Conservation (phyloP, 202 grass and related monocot species). For the Thinopyrum obtusiflorum region DNA sequence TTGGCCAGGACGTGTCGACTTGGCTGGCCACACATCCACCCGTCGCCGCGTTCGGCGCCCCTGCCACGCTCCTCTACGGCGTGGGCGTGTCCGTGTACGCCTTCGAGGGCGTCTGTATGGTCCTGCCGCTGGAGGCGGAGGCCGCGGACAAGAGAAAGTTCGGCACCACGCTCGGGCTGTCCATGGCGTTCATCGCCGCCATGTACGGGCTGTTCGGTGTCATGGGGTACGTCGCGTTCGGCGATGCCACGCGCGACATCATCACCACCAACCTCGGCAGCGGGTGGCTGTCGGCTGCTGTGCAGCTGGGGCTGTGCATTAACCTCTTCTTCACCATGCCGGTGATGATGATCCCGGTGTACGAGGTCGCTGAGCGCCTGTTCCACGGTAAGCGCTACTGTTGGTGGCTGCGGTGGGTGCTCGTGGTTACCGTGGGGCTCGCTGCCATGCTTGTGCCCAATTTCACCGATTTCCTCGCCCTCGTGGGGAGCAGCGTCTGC, state of each 20-base stretch:
- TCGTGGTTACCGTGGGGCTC: conserved; percentile 55
- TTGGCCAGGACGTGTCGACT: conserved; percentile 63
- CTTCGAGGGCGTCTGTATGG: conserved; percentile 92
- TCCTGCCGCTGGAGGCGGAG: conserved; percentile 80
- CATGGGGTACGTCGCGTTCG: conserved; percentile 79
- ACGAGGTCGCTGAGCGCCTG: conserved; percentile 84
- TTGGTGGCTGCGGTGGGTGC: conserved; percentile 72
- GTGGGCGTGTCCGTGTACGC: conserved; percentile 84
- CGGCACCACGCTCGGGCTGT: conserved; percentile 59
- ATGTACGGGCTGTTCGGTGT: conserved; percentile 82
- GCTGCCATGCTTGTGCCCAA: conserved; percentile 73
- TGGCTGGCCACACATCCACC: conserved; percentile 39
- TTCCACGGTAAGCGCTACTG: conserved; percentile 68
- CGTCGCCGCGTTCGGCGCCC: conserved; percentile 51
- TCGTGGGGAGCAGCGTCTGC: conserved; percentile 92
- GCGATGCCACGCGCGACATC: conserved; percentile 74
- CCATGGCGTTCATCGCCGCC: conserved; percentile 78
- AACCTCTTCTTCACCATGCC: conserved; percentile 98
- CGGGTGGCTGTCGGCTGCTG: conserved; percentile 60
- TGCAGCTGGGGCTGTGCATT: conserved; percentile 90
- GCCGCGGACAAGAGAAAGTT: conserved; percentile 73
- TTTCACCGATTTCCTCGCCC: conserved; percentile 84
- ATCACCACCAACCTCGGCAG: conserved; percentile 88
- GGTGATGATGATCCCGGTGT: conserved; percentile 96
- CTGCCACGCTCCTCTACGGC: conserved; percentile 62